Evolutionary conservation across 2,329 filamentous ascomycete species (phyloP).

Genomic region (Aspergillus sp.): DNA sequence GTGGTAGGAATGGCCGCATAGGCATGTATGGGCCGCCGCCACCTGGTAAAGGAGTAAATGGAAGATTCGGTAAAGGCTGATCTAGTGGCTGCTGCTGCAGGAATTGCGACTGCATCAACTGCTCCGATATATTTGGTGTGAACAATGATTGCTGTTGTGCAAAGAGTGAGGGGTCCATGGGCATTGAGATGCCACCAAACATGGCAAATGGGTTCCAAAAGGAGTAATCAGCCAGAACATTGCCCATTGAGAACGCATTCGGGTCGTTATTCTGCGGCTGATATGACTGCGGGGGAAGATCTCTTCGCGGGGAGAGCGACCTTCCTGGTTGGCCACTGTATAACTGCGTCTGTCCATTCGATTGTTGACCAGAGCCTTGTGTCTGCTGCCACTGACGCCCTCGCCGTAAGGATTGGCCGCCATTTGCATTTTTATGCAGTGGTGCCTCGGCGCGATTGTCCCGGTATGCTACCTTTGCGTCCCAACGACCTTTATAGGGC

Average conservation of each 20-base stretch:
- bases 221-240: background rate
- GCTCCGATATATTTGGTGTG: constrained; percentile 7
- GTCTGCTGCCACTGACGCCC: constrained; percentile 3
- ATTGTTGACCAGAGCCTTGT: background rate
- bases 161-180: background rate
- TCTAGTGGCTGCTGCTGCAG: constrained; percentile 10
- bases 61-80: constrained; percentile 12
- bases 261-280: background rate
- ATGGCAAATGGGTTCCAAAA: constrained; percentile 17
- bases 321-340: background rate
- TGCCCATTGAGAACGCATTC: background rate
- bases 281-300: background rate
- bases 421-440: background rate
- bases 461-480: constrained; percentile 15
- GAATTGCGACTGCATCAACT: constrained; percentile 12
- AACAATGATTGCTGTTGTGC: constrained; percentile 17
- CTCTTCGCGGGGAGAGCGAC: constrained; percentile 4
- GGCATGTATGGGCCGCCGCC: constrained; percentile 12
- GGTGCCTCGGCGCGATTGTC: constrained; percentile 1
- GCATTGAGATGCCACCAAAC: constrained; percentile 10
- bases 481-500: constrained; percentile 27
- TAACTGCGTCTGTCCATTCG: background rate
- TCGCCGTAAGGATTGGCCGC: constrained; percentile 2
- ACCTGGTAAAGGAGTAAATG: constrained; percentile 18
- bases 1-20: constrained; percentile 19